These are phyloP conservation scores for Pueraria montana DNA, from an alignment of 306 rosid species.

Conservation along the genomic window DNA sequence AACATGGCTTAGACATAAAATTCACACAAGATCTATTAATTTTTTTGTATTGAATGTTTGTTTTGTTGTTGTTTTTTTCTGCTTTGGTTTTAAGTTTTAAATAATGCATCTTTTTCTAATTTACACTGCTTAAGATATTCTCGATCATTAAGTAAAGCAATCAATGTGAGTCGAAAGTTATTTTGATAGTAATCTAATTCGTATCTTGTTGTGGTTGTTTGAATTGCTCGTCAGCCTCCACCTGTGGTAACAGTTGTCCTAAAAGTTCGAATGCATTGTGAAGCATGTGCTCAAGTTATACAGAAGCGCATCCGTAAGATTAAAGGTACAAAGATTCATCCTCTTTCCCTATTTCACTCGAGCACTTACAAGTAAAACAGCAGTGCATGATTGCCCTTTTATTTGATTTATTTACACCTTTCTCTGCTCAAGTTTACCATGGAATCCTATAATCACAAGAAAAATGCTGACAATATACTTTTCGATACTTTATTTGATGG, in stretches of 20 bases:
- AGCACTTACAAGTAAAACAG: background rate
- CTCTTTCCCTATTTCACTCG: background rate
- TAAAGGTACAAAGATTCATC: constrained; percentile 57
- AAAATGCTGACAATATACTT: background rate
- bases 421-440: constrained; percentile 8
- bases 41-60: background rate
- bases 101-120: background rate
- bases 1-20: background rate
- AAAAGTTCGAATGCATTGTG: constrained; percentile 81
- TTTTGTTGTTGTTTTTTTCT: constrained; percentile 6
- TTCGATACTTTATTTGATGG: background rate
- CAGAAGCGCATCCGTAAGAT: constrained; percentile 76
- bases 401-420: constrained; percentile 23
- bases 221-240: constrained; percentile 61
- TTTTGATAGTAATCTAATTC: background rate
- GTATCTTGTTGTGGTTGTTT: background rate
- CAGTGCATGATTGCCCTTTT: background rate
- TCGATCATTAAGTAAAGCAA: background rate
- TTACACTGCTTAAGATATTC: constrained; percentile 4
- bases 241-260: constrained; percentile 65
- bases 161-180: background rate
- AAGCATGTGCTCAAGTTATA: constrained; percentile 79
- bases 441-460: constrained; percentile 6
- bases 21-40: constrained; percentile 1
- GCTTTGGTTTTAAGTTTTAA: background rate